Base-by-base conservation (phyloP, 2,329 filamentous ascomycete species). In the Cercospora beticola region DNA sequence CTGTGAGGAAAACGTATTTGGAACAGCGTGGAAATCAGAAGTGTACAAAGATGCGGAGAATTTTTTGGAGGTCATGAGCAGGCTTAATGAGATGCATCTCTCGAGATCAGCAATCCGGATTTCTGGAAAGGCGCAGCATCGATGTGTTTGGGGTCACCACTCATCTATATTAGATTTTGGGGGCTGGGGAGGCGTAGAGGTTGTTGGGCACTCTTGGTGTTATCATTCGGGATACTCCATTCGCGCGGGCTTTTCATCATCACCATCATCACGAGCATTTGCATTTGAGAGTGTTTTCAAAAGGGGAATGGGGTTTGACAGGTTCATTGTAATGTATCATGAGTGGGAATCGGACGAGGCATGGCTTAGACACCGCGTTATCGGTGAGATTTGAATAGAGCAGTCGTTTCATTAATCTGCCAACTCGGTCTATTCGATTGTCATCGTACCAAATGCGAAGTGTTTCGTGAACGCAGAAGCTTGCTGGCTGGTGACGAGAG, bases 271-370 rank as follows among this genome's bases (percentile, higher is more conserved):
- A 36, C 31, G 56, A 23, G 56, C 56, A 36, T 56, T 6, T 56
- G 56, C 56, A 59, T 31, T 21, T 59, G n/a, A 18, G 56, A 59
- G 56, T 31, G 28, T 36, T 59, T 36, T 23, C 30, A 31, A n/a
- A n/a, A 21, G 56, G 56, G 54, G 12, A 58, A 59, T n/a, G 16
- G 28, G 28, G 31, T 2, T 33, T 14, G 5, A 5, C 16, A 14
- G 30, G 18, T 59, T 36, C 56, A 31, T 21, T 59, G 56, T 59
- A 59, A 59, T 59, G 56, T 59, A 36, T 59, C 18, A 59, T 59
- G 56, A 59, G 28, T 7, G 56, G 56, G n/a, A 59, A 14, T 18
- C 31, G 56, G 28, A 59, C 18, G 56, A 36, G 28, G 56, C 56
- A 36, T 16, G 31, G 56, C n/a, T 59, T 14, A 36, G 31, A 36